These are phyloP conservation scores for Cardamine occulta DNA, from an alignment of 345 rosid species.

Conservation along the genomic window DNA sequence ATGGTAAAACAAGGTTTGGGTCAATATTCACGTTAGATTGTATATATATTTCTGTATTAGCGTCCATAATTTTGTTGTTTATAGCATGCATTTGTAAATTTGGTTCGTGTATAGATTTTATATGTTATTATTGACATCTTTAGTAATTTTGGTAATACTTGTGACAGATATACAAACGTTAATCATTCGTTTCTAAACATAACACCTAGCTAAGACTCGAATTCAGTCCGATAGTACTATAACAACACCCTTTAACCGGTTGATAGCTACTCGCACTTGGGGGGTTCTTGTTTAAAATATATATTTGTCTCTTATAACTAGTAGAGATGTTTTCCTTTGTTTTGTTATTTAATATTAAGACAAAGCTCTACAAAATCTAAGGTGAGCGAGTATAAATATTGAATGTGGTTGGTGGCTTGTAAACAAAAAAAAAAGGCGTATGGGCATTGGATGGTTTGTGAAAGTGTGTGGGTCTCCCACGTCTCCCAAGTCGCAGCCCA, in stretches of 20 bases:
- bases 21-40: not conserved
- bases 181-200: not conserved
- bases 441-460: slow-evolving; percentile 31
- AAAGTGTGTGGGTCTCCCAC: slow-evolving; percentile 44
- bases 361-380: slow-evolving; percentile 34
- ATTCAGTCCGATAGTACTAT: not conserved
- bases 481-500: slow-evolving; percentile 39
- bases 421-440: slow-evolving; percentile 34
- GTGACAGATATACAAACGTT: not conserved
- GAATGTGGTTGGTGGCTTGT: slow-evolving; percentile 41
- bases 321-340: no score
- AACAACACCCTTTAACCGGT: no score
- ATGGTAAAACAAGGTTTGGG: not conserved
- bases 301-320: no score
- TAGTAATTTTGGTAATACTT: not conserved
- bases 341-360: slow-evolving; percentile 4
- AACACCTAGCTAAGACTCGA: not conserved
- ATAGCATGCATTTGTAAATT: no score
- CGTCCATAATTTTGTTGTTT: not conserved
- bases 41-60: not conserved
- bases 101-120: slow-evolving; percentile 10
- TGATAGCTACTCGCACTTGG: not conserved
- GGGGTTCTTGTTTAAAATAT: no score
- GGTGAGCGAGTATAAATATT: slow-evolving; percentile 18
- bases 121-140: not conserved